These are phyloP conservation scores for Eucalyptus victrix DNA, from an alignment of 345 rosid genomes.

Conservation along the genomic window DNA sequence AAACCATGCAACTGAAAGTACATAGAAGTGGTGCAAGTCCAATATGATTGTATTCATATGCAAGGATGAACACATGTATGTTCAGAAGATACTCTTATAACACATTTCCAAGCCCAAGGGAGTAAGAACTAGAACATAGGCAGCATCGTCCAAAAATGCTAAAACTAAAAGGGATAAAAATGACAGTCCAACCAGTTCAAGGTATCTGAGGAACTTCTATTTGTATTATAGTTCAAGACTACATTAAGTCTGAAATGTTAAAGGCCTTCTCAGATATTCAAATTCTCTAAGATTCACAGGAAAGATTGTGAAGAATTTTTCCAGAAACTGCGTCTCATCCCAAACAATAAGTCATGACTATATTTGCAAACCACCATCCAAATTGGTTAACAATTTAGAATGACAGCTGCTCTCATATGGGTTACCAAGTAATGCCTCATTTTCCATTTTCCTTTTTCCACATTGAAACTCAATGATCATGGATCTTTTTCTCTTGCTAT, in stretches of 20 bases:
- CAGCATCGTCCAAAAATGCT: background rate
- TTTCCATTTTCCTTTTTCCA: background rate
- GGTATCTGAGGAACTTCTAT: background rate
- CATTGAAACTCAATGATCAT: background rate
- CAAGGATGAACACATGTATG: background rate
- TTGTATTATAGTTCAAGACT: background rate
- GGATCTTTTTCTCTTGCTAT: background rate
- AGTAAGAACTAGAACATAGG: background rate
- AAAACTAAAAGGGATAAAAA: background rate
- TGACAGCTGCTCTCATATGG: background rate
- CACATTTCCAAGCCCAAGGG: background rate
- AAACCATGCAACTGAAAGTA: background rate
- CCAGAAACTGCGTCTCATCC: background rate
- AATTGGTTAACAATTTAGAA: background rate
- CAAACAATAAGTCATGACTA: background rate
- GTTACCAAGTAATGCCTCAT: background rate
- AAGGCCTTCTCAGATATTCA: background rate
- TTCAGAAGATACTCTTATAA: background rate
- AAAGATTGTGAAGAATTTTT: background rate
- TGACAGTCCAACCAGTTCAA: background rate
- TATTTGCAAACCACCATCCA: background rate
- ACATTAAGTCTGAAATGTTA: background rate
- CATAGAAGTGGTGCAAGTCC: background rate
- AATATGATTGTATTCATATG: background rate
- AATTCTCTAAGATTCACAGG: background rate